phyloP scores from a whole-genome alignment of 2,329 filamentous ascomycete genomes.

The Lasiodiplodia gonubiensis region DNA sequence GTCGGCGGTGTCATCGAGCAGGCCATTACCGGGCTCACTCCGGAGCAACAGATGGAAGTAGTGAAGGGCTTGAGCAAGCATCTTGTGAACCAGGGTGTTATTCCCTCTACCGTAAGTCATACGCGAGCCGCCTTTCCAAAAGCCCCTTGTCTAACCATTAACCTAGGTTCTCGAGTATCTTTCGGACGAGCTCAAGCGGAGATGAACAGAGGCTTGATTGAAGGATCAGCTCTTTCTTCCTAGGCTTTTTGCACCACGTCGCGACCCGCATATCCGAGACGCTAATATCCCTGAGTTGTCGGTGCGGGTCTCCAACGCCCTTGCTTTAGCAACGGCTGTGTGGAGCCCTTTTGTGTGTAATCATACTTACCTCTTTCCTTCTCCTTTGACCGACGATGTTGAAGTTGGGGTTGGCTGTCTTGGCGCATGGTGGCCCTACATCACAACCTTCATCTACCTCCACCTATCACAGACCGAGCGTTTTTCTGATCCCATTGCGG shows the following conservation, averaged over 20 bases:
- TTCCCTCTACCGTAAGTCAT: constrained; percentile 57
- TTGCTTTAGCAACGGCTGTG: background rate
- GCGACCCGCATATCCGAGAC: background rate
- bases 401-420: background rate
- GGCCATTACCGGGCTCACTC: constrained; percentile 84
- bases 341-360: background rate
- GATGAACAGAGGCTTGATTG: constrained; percentile 10
- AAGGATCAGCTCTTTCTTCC: background rate
- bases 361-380: constrained; percentile 11
- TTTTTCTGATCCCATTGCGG: background rate
- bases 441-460: background rate
- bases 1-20: constrained; percentile 88
- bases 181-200: constrained; percentile 26
- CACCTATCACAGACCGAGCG: background rate
- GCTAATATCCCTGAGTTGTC: background rate
- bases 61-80: constrained; percentile 67
- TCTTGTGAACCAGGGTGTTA: constrained; percentile 66
- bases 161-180: constrained; percentile 31
- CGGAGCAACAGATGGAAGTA: constrained; percentile 87
- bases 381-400: background rate
- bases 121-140: no score
- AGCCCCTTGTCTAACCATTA: background rate
- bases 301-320: no score
- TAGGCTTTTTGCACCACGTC: background rate
- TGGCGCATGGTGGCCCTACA: background rate